phyloP scores from a whole-genome alignment of 2,329 filamentous ascomycete species.

The Endothia cerciana region DNA sequence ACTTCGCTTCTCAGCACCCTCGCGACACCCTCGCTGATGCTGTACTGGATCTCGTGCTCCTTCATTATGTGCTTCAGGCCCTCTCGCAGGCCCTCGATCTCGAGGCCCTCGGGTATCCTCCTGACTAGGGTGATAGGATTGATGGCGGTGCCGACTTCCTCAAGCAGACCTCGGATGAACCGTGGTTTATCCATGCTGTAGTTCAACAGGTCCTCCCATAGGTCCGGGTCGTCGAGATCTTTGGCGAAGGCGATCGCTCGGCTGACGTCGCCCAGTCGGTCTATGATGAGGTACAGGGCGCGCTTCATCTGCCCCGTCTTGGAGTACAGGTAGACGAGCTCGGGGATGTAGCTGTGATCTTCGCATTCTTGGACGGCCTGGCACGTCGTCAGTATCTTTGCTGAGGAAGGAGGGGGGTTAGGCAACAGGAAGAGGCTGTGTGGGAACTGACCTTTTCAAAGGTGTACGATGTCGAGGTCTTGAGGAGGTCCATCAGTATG shows the following conservation, averaged over 20 bases:
- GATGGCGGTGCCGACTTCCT: slow-evolving; percentile 92
- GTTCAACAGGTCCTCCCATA: slow-evolving; percentile 93
- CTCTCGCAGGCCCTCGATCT: slow-evolving; percentile 87
- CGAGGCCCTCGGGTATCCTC: slow-evolving; percentile 88
- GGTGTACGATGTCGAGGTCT: slow-evolving; percentile 82
- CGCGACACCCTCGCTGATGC: slow-evolving; percentile 88
- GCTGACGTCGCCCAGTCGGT: slow-evolving; percentile 86
- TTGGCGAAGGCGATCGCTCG: slow-evolving; percentile 95
- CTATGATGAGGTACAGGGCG: slow-evolving; percentile 90
- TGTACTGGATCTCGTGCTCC: slow-evolving; percentile 94
- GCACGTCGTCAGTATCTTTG: slow-evolving; percentile 26
- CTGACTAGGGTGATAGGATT: slow-evolving; percentile 89
- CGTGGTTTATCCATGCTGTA: slow-evolving; percentile 98
- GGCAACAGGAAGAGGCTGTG: not conserved
- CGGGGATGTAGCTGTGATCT: slow-evolving; percentile 77
- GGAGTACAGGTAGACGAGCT: slow-evolving; percentile 93
- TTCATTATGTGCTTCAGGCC: slow-evolving; percentile 89
- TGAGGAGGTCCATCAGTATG: slow-evolving; percentile 85
- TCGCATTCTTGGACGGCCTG: slow-evolving; percentile 80
- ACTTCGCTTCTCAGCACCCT: slow-evolving; percentile 88
- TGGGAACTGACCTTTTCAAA: slow-evolving; percentile 68
- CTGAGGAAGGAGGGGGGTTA: not conserved
- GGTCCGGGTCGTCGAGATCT: slow-evolving; percentile 85
- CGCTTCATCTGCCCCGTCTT: slow-evolving; percentile 94
- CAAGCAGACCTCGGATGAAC: slow-evolving; percentile 89